phyloP scores from a whole-genome alignment of 352 stramenopile species.

The Phytophthora multivora region DNA sequence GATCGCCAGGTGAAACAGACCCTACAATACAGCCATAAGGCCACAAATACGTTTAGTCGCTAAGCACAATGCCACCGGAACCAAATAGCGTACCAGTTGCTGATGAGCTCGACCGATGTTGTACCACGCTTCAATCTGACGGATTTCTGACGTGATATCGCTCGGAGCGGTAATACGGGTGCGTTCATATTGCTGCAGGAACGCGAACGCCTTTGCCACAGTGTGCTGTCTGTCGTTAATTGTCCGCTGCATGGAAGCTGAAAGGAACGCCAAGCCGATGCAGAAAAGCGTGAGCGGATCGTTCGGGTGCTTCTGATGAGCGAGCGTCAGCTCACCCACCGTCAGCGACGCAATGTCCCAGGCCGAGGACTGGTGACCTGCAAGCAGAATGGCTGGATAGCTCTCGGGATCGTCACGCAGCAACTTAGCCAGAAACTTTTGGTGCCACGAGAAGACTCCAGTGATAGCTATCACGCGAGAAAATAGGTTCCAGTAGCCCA shows the following conservation, averaged over 20 bases:
- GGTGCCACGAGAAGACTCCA: slow-evolving; percentile 86
- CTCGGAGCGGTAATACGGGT: slow-evolving; percentile 50
- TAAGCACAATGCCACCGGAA: not conserved
- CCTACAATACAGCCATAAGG: slow-evolving; percentile 37
- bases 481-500: slow-evolving; percentile 89
- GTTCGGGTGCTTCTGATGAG: slow-evolving; percentile 75
- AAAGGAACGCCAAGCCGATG: slow-evolving; percentile 84
- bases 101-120: slow-evolving; percentile 88
- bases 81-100: slow-evolving; percentile 66
- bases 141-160: slow-evolving; percentile 65
- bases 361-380: slow-evolving; percentile 80
- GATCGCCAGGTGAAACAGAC: slow-evolving; percentile 86
- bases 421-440: slow-evolving; percentile 87
- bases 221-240: slow-evolving; percentile 87
- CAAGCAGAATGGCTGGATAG: slow-evolving; percentile 81
- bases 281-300: slow-evolving; percentile 85
- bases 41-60: not conserved
- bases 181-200: slow-evolving; percentile 83
- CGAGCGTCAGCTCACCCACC: slow-evolving; percentile 83
- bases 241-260: slow-evolving; percentile 84
- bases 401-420: slow-evolving; percentile 76
- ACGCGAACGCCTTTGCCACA: slow-evolving; percentile 86
- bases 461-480: slow-evolving; percentile 83
- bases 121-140: slow-evolving; percentile 84
- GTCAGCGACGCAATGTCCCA: slow-evolving; percentile 88